These are phyloP conservation scores for Austroboletus festivus DNA, from an alignment of 768 basidiomycete genomes.

Conservation along the genomic window DNA sequence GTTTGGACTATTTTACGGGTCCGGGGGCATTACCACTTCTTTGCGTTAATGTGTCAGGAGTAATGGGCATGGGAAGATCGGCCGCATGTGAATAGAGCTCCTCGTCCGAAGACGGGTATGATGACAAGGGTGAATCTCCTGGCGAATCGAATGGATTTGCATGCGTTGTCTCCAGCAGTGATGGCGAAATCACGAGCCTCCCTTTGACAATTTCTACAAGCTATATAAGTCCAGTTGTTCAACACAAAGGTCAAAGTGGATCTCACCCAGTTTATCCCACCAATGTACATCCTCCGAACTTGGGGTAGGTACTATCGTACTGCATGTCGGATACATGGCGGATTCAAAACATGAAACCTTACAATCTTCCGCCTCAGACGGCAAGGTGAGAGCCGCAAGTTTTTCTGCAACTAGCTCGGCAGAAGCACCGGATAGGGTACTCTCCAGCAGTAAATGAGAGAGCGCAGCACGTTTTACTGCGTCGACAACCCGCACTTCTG, in stretches of 20 bases:
- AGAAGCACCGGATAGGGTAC: slow-evolving; percentile 55
- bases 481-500: slow-evolving; percentile 78
- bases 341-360: slow-evolving; percentile 3
- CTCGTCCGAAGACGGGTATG: slow-evolving; percentile 81
- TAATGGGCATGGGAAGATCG: slow-evolving; percentile 66
- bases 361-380: slow-evolving; percentile 38
- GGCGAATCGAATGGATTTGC: slow-evolving; percentile 77
- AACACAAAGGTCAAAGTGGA: not conserved
- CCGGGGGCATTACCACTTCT: slow-evolving; percentile 6
- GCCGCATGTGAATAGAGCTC: slow-evolving; percentile 76
- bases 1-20: slow-evolving; percentile 7
- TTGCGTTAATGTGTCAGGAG: slow-evolving; percentile 30
- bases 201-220: slow-evolving; percentile 22
- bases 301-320: slow-evolving; percentile 70
- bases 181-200: slow-evolving; percentile 32
- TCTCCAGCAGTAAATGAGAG: slow-evolving; percentile 65
- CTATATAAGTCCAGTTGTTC: not conserved
- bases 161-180: slow-evolving; percentile 40
- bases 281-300: slow-evolving; percentile 74
- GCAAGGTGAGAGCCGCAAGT: slow-evolving; percentile 54
- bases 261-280: slow-evolving; percentile 74
- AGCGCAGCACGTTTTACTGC: slow-evolving; percentile 67
- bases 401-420: slow-evolving; percentile 73
- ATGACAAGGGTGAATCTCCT: slow-evolving; percentile 60
- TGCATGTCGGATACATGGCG: slow-evolving; percentile 3